Conservation (phyloP, 495 filamentous ascomycete species). For the Penicillium steckii region DNA sequence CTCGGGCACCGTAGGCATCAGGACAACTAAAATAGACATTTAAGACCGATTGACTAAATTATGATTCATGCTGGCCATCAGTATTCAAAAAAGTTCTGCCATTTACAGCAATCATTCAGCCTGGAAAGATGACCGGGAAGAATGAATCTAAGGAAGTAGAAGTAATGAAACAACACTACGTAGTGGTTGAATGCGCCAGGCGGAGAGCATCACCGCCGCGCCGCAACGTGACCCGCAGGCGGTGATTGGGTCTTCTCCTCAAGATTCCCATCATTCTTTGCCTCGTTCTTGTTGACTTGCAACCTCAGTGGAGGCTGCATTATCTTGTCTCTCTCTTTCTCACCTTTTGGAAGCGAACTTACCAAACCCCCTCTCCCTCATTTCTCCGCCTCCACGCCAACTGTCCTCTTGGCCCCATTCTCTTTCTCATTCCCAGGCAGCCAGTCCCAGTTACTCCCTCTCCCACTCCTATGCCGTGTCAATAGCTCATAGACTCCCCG, state of each 20-base stretch:
- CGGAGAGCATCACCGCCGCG: slow-evolving; percentile 2
- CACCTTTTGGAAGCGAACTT: slow-evolving; percentile 18
- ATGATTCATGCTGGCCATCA: neutral
- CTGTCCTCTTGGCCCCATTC: slow-evolving; percentile 28
- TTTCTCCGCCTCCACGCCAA: slow-evolving; percentile 23
- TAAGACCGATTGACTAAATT: neutral
- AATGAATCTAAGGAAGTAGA: neutral
- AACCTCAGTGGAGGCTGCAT: slow-evolving; percentile 1
- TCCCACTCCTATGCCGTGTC: slow-evolving; percentile 28
- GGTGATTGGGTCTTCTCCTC: slow-evolving; percentile 29
- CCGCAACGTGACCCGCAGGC: slow-evolving; percentile 29
- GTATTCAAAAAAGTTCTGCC: neutral
- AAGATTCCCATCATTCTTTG: slow-evolving; percentile 10
- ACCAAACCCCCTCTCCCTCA: slow-evolving; percentile 12
- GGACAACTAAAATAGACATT: neutral
- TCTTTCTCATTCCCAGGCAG: slow-evolving; percentile 10
- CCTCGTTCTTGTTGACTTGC: neutral
- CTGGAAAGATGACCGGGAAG: neutral
- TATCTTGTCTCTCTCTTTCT: neutral
- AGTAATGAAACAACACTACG: neutral
- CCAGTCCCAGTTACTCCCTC: slow-evolving; percentile 15
- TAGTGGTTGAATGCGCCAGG: neutral
- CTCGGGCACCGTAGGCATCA: too few relatives aligned
- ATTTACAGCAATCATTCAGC: neutral
- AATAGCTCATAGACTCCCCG: slow-evolving; percentile 13